Base-by-base conservation (phyloP, 2,329 filamentous ascomycete species). In the Rosellinia necatrix region DNA sequence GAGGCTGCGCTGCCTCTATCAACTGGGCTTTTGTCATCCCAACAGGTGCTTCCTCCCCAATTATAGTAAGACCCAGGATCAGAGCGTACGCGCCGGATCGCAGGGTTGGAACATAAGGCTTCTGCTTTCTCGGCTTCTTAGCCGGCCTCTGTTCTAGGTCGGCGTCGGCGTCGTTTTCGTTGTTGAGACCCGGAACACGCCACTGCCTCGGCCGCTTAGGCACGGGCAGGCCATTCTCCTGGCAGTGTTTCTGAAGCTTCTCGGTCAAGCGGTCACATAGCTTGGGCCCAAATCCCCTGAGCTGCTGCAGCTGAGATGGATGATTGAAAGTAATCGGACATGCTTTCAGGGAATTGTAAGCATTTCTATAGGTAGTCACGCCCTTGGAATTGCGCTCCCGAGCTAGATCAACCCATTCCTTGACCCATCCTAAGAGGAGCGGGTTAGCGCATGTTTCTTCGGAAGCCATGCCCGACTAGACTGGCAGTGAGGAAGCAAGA, bases 11-110 rank as follows among this genome's bases (percentile, higher is more conserved):
- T 10, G 80, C 75, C 56, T 86, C 84, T 41, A 92, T 87, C 2
- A 92, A 73, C 53, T 89, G 81, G 6, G 78, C 68, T 69, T 92
- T 93, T 8, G 85, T 83, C 72, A 93, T 74, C 3, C 86, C 84
- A 35, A 75, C 71, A 1, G 75, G 72, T 1, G 78, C 74, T 44
- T 82, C 77, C 60, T 86, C 81, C 7, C 82, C 78, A 2, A 86
- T 70, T 0, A 79, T 81, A 1, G 85, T 80, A 10, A 94, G 78
- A 0, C 83, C 89, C 27, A 91, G 66, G 2, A 94, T 72, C 15
- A 94, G 73, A 2, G 86, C 90, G 70, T 91, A 94, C 0, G 86
- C 79, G 0, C 90, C 90, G 5, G 89, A 90, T n/a, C 89, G 82
- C 53, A 88, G 79, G 6, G 78, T 75, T 1, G 90, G 90, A 1